Evolutionary conservation across 495 filamentous ascomycete genomes (phyloP).

Genomic region (Neurospora cerealis): DNA sequence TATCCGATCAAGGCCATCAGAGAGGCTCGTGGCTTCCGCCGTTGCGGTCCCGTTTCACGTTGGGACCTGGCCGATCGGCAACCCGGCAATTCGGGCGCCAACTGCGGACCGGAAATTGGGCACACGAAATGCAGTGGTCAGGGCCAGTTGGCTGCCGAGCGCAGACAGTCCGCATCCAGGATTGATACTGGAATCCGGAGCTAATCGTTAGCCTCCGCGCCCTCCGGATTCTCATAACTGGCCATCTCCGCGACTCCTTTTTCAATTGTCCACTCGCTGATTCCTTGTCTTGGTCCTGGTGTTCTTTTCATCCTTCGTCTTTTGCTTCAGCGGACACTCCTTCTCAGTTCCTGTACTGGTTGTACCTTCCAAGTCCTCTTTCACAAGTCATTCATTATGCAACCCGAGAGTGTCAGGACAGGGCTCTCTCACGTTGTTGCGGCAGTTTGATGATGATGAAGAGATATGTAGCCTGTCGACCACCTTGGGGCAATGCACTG

Average conservation of each 20-base stretch:
- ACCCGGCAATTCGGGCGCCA: background rate
- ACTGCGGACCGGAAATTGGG: background rate
- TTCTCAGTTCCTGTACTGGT: background rate
- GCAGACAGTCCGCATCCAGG: background rate
- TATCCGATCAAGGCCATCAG: background rate
- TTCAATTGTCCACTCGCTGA: background rate
- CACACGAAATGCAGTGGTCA: background rate
- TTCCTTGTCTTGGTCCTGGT: background rate
- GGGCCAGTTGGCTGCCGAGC: background rate
- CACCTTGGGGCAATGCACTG: background rate
- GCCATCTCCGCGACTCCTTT: background rate
- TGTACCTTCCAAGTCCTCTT: background rate
- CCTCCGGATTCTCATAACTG: background rate
- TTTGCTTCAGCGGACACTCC: background rate
- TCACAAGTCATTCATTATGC: background rate
- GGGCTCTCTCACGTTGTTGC: background rate
- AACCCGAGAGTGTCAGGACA: background rate
- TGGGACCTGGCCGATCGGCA: background rate
- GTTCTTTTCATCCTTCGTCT: background rate
- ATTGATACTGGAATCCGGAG: background rate
- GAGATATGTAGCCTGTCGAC: background rate
- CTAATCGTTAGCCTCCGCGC: background rate
- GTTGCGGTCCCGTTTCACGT: background rate
- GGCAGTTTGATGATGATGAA: background rate
- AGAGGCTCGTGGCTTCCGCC: background rate